These are phyloP conservation scores for Barnettozyma botsteinii DNA, from an alignment of 805 yeast genomes.

Conservation along the genomic window DNA sequence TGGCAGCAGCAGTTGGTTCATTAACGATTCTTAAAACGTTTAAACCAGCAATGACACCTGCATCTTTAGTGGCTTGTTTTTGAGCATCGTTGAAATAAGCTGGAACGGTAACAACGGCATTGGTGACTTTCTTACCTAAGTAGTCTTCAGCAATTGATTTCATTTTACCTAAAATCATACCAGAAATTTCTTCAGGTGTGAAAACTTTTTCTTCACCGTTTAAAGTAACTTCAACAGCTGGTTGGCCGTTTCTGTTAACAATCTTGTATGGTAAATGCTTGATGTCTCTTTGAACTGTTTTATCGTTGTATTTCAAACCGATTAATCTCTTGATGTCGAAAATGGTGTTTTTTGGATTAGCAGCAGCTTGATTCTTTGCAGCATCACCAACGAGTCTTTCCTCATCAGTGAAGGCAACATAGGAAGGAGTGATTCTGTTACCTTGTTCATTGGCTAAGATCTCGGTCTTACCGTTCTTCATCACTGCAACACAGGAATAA, in stretches of 20 bases:
- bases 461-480: conserved; percentile 82
- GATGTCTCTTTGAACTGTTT: conserved; percentile 72
- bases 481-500: conserved; percentile 92
- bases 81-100: conserved; percentile 93
- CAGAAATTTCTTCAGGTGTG: conserved; percentile 90
- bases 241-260: conserved; percentile 69
- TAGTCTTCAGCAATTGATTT: conserved; percentile 88
- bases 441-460: conserved; percentile 95
- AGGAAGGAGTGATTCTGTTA: conserved; percentile 93
- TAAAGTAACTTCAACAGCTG: conserved; percentile 69
- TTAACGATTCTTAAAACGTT: conserved; percentile 84
- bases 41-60: conserved; percentile 87
- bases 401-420: conserved; percentile 86
- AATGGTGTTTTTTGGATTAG: conserved; percentile 79
- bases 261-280: conserved; percentile 79
- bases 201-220: conserved; percentile 71
- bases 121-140: conserved; percentile 77
- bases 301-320: conserved; percentile 74
- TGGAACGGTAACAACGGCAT: conserved; percentile 90
- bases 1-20: conserved; percentile 97
- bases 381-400: conserved; percentile 95
- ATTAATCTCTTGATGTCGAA: conserved; percentile 90
- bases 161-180: conserved; percentile 90
- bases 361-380: conserved; percentile 92
- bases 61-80: conserved; percentile 92